phyloP scores from a whole-genome alignment of 2,329 filamentous ascomycete species.

The Colletotrichum orbiculare region DNA sequence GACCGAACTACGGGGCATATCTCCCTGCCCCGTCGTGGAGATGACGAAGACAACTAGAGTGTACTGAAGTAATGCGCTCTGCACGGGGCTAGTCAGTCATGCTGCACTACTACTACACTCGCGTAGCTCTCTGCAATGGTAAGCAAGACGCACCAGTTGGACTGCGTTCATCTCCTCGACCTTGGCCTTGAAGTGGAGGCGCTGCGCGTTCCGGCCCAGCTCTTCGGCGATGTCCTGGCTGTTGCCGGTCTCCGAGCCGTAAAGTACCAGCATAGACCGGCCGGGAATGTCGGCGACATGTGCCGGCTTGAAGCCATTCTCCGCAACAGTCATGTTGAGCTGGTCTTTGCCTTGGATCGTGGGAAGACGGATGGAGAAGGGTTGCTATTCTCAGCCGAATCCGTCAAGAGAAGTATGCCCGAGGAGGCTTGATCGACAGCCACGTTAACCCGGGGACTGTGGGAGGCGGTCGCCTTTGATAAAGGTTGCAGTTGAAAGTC shows the following conservation, averaged over 20 bases:
- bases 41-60: constrained; percentile 80
- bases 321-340: not conserved
- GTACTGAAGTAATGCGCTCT: constrained; percentile 64
- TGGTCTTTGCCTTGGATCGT: not conserved
- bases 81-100: not conserved
- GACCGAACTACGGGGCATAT: constrained; percentile 85
- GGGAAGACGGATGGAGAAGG: no score
- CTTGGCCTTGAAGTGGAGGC: constrained; percentile 80
- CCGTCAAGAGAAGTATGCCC: no score
- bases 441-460: no score
- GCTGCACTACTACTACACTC: not conserved
- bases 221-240: constrained; percentile 92
- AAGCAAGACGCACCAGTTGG: constrained; percentile 71
- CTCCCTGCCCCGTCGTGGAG: constrained; percentile 94
- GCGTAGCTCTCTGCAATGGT: not conserved
- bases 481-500: not conserved
- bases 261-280: constrained; percentile 76
- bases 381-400: no score
- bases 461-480: not conserved
- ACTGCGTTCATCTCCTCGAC: constrained; percentile 83
- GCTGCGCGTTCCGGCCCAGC: constrained; percentile 77
- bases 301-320: constrained; percentile 34
- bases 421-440: no score
- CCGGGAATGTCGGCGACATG: constrained; percentile 42
- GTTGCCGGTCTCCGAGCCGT: constrained; percentile 95